Evolutionary conservation across 2,329 filamentous ascomycete species (phyloP).

Genomic region (Aspergillus tubingensis): DNA sequence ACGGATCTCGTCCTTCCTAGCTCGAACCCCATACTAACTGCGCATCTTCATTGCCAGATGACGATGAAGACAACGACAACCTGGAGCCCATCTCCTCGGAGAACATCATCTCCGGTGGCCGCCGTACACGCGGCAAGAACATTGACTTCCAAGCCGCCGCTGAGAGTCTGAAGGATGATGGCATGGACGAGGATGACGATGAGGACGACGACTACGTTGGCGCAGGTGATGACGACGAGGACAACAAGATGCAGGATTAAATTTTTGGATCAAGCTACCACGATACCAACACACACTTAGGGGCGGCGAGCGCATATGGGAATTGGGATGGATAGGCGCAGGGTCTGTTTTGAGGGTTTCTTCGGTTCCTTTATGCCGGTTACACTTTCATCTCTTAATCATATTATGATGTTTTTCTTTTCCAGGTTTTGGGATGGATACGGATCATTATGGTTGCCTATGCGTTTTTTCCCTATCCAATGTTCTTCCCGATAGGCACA

Average conservation of each 20-base stretch:
- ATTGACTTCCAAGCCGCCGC: conserved; percentile 95
- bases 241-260: conserved; percentile 46
- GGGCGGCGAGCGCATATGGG: conserved; percentile 17
- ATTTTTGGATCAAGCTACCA: conserved; percentile 11
- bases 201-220: conserved; percentile 48
- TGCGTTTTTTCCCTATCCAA: background rate
- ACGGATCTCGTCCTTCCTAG: background rate
- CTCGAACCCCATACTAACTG: conserved; percentile 10
- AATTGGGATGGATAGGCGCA: conserved; percentile 22
- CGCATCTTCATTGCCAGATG: conserved; percentile 45
- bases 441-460: background rate
- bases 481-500: background rate
- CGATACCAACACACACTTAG: conserved; percentile 9
- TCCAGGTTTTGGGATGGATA: background rate
- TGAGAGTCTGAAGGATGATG: conserved; percentile 72
- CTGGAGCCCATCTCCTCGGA: conserved; percentile 87
- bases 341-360: conserved; percentile 20
- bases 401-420: background rate
- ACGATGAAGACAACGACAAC: conserved; percentile 72
- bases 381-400: conserved; percentile 1
- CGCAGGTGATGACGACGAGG: conserved; percentile 35
- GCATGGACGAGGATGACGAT: conserved; percentile 62
- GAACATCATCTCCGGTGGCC: conserved; percentile 79
- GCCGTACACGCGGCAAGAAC: conserved; percentile 85
- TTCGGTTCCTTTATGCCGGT: background rate